Base-by-base conservation (phyloP, 2,329 filamentous ascomycete genomes). In the Exophiala bonariae region DNA sequence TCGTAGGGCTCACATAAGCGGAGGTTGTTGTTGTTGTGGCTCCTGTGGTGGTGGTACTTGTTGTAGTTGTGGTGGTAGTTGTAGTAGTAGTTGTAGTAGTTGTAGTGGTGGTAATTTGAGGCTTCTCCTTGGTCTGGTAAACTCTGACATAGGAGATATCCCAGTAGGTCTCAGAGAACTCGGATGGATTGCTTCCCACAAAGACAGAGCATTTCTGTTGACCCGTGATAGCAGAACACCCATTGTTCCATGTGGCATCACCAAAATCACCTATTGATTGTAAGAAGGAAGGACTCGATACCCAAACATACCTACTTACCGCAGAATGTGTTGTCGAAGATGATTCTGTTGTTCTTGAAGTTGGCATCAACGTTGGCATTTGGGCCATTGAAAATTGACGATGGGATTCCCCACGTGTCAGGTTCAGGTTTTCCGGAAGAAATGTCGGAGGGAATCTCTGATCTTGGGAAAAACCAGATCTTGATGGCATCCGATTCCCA, bases 131-230 rank as follows among this genome's bases (percentile, higher is more conserved):
- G 22, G 42, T 22, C 44, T 76, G 69, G 62, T 75, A 89, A 13
- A 88, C 77, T 67, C 79, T 82, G 62, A 89, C 72, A 34, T 75
- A 81, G 62, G 84, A 84, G 68, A 95, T 77, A 52, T 81, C 70
- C 86, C 88, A 95, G 71, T 83, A 92, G 2, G 86, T 80, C 17
- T 90, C 76, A 28, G 68, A 63, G 65, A 91, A 93, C 18, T 75
- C 83, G 8, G 65, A 61, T 0, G 87, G 85, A 65, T 89, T 86
- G 50, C 74, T 68, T 40, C 73, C 74, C 19, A 93, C 89, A 64
- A 80, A 93, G n/a, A 81, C 79, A 16, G 82, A 67, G 70, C 91
- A 96, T 1, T 80, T 82, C 17, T 66, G 48, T 30, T 41, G 35
- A 6, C 47, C 37, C 1, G 81, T 85, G 58, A 80, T 73, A 26